Base-by-base conservation (phyloP, 257 asterid genomes). In the Solanum sitiens region DNA sequence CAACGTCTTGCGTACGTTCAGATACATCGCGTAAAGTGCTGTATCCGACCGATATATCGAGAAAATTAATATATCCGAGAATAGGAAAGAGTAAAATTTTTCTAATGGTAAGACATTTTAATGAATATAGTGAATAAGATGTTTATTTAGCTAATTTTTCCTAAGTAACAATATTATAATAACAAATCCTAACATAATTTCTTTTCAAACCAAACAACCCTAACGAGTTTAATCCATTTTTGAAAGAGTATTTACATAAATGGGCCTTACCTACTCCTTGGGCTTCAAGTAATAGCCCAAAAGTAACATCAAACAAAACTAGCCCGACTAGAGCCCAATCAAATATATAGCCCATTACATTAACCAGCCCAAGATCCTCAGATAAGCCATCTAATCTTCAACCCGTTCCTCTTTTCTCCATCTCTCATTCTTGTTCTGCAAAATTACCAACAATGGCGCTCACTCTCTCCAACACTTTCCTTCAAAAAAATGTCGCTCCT, bases 401-500 rank as follows among this genome's bases (percentile, higher is more conserved):
- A 61, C 42, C 87, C 40, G 23, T 27, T 76, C 15, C 84, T 45
- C 42, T 11, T 79, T 79, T 79, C 85, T 73, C 86, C 12, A 75
- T 73, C 68, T 83, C 63, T 87, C 84, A 33, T n/a, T 30, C 65
- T 0, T 16, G 1, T 37, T 11, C 56, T 6, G 67, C 2, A 83
- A 68, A 25, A 83, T 50, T n/a, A 56, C 82, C 88, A 50, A 80
- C 76, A 90, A 96, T 95, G 99, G 96, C 95, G 89, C 92, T 94
- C 84, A 20, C 93, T 87, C 94, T 96, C 82, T 89, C 98, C 92
- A 94, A 91, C 88, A 85, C 96, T 16, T 94, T 94, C 86, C 94
- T 96, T 92, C 90, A 86, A 87, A 91, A 86, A 76, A 91, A 87
- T 92, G 91, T 89, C 84, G 32, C 93, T 7, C 87, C 92, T 42